A percentile compares a stretch with the other conserved stretches of the same genome.
Evolutionary conservation across 1,284 basidiomycete species (phyloP).

Genomic region (Leccinum griseonigrum): DNA sequence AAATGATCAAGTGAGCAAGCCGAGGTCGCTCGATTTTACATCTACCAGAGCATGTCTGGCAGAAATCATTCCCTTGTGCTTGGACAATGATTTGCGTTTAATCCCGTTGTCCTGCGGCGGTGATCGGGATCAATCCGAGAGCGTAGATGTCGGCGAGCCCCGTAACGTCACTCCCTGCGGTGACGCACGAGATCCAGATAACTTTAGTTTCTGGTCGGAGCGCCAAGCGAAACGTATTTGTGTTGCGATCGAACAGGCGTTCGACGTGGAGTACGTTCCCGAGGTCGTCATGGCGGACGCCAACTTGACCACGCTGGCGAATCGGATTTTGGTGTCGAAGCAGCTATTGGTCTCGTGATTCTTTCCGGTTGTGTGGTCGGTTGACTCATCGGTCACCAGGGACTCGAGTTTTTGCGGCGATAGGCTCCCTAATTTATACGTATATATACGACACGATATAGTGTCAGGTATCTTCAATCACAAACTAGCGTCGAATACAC

Average conservation of each 20-base stretch:
- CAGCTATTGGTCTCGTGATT: conserved; percentile 43
- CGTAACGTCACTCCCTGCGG: conserved; percentile 30
- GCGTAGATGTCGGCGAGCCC: conserved; percentile 12
- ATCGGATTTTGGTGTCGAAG: conserved; percentile 80
- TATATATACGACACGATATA: background rate
- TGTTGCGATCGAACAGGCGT: conserved; percentile 72
- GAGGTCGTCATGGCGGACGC: conserved; percentile 94
- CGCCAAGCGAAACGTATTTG: conserved; percentile 88
- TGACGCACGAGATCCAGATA: conserved; percentile 72
- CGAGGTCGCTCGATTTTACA: conserved; percentile 57
- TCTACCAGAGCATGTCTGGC: conserved; percentile 66
- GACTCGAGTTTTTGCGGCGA: too few relatives aligned
- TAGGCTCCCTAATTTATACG: background rate
- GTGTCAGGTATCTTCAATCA: background rate
- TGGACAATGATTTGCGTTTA: conserved; percentile 81
- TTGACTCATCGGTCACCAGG: background rate
- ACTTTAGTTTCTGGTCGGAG: conserved; percentile 93
- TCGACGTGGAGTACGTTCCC: conserved; percentile 83
- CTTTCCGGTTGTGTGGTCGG: background rate
- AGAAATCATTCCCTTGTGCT: conserved; percentile 80
- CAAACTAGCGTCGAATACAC: too few relatives aligned
- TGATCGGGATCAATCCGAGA: conserved; percentile 20
- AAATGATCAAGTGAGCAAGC: conserved; percentile 58
- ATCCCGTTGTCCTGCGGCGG: conserved; percentile 72
- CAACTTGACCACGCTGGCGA: conserved; percentile 80